phyloP scores from a whole-genome alignment of 352 stramenopile genomes.

The Globisporangium parvum region DNA sequence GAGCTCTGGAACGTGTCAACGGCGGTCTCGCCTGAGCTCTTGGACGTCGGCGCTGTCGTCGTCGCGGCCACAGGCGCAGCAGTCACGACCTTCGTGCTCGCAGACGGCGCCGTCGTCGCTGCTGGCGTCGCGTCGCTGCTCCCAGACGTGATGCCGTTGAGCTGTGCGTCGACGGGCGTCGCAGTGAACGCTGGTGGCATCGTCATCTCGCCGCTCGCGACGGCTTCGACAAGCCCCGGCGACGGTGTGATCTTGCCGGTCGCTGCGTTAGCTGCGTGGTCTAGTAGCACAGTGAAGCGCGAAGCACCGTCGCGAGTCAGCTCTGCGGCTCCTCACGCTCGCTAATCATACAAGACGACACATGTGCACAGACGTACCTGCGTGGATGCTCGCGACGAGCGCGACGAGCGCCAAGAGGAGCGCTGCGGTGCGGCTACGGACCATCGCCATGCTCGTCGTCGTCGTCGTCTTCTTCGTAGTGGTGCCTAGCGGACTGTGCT shows the following conservation, averaged over 20 bases:
- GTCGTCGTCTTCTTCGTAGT: background rate
- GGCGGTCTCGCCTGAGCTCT: conserved; percentile 4
- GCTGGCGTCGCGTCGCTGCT: background rate
- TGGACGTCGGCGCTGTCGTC: background rate
- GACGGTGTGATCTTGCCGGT: conserved; percentile 14
- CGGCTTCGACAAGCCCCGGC: conserved; percentile 7
- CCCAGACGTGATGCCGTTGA: background rate
- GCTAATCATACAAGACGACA: background rate
- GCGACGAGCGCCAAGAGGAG: background rate
- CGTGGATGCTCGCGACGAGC: background rate
- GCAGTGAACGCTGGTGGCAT: conserved; percentile 5
- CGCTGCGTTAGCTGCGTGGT: background rate
- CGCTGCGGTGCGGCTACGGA: background rate
- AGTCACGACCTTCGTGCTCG: background rate
- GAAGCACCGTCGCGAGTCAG: background rate
- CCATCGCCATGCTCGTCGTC: background rate
- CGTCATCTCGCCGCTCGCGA: conserved; percentile 9
- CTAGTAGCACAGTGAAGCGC: background rate
- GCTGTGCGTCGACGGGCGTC: conserved; percentile 7
- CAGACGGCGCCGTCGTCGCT: background rate
- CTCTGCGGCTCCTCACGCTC: no score
- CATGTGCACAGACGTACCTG: background rate
- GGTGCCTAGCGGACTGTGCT: background rate
- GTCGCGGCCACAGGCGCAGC: background rate
- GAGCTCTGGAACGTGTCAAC: conserved; percentile 15